Evolutionary conservation across 352 stramenopile genomes (phyloP).

Genomic region (Globisporangium lucens): DNA sequence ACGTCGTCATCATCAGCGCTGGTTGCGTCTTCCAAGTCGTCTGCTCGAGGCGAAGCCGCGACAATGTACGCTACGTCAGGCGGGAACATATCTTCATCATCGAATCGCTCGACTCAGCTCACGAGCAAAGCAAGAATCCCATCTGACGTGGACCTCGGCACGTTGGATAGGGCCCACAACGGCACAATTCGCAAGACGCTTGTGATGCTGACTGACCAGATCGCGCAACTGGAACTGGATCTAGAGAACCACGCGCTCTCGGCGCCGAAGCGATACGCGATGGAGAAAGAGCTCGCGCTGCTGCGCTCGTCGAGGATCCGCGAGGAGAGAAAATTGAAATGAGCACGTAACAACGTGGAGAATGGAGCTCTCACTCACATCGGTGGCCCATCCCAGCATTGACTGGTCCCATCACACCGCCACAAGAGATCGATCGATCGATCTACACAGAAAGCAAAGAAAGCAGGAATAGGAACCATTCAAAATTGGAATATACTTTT

Average conservation of each 20-base stretch:
- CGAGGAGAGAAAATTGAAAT: constrained; percentile 29
- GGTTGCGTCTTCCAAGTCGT: background rate
- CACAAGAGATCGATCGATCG: background rate
- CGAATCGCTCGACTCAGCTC: background rate
- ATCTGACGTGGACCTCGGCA: background rate
- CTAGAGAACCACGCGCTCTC: constrained; percentile 65
- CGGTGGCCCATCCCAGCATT: background rate
- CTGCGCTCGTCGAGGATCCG: constrained; percentile 66
- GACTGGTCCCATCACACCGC: background rate
- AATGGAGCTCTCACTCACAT: background rate
- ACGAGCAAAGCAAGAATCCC: background rate
- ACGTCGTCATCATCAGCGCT: background rate
- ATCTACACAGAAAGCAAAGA: background rate
- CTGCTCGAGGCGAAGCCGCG: background rate
- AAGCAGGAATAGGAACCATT: background rate
- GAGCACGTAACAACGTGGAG: background rate
- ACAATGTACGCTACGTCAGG: constrained; percentile 2
- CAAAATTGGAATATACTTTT: constrained; percentile 1
- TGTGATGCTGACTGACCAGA: constrained; percentile 34
- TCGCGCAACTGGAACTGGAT: constrained; percentile 52
- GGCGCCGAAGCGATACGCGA: constrained; percentile 65
- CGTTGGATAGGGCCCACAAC: background rate
- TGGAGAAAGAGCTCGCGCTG: constrained; percentile 83
- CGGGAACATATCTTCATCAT: background rate
- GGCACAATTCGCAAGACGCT: constrained; percentile 12